Conservation (phyloP, 352 stramenopile species). For the Phytopythium boreale region DNA sequence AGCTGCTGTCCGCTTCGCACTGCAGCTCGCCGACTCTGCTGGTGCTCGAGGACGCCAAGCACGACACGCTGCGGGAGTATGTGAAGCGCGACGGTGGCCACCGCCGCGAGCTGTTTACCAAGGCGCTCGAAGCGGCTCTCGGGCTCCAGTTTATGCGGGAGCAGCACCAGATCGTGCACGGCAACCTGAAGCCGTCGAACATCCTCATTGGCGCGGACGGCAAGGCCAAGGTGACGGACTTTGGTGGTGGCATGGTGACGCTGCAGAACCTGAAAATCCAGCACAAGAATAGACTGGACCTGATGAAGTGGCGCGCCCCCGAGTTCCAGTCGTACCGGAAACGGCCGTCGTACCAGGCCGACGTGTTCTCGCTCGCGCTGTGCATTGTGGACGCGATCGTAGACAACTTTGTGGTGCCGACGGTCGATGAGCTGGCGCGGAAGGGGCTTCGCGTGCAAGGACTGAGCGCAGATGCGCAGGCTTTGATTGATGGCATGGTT, state of each 20-base stretch:
- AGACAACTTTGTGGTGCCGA: background rate
- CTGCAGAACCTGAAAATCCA: slow-evolving; percentile 13
- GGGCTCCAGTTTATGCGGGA: slow-evolving; percentile 52
- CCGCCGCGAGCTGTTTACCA: slow-evolving; percentile 1
- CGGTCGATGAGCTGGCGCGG: background rate
- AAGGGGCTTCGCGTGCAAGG: background rate
- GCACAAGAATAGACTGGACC: background rate
- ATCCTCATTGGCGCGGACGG: slow-evolving; percentile 14
- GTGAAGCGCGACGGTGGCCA: slow-evolving; percentile 4
- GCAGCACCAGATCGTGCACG: slow-evolving; percentile 8
- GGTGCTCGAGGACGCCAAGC: slow-evolving; percentile 18
- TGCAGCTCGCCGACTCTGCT: slow-evolving; percentile 20
- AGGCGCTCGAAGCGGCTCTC: slow-evolving; percentile 10
- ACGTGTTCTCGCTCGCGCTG: too few species aligned
- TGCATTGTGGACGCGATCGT: slow-evolving; percentile 16
- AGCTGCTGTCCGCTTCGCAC: slow-evolving; percentile 23
- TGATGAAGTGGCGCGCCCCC: slow-evolving; percentile 13
- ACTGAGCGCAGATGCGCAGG: background rate
- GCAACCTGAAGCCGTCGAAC: slow-evolving; percentile 20
- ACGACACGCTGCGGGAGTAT: slow-evolving; percentile 15
- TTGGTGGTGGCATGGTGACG: slow-evolving; percentile 13
- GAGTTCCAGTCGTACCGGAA: background rate
- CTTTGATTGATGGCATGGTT: background rate
- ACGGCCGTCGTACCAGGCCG: slow-evolving; percentile 12
- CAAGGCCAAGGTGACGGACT: slow-evolving; percentile 13